Evolutionary conservation across 306 rosid genomes (phyloP).

Genomic region (Astragalus membranaceus): DNA sequence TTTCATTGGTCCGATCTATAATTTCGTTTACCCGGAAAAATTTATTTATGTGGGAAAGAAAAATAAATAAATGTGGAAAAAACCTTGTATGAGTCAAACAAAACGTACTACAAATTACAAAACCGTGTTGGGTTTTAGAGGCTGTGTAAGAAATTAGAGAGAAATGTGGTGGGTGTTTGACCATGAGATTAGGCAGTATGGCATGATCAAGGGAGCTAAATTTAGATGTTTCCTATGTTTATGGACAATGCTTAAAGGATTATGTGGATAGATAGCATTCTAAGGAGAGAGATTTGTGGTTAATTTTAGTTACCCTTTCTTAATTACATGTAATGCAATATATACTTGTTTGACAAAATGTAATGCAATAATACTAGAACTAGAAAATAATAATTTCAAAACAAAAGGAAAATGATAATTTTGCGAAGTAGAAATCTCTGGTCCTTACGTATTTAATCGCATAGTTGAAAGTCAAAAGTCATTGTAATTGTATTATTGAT

Average conservation of each 20-base stretch:
- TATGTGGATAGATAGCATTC: constrained; percentile 30
- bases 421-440: neutral
- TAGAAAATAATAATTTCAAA: neutral
- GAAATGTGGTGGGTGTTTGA: constrained; percentile 41
- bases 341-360: too few relatives aligned
- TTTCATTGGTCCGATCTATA: constrained; percentile 51
- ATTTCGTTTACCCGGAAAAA: constrained; percentile 35
- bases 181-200: constrained; percentile 35
- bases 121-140: constrained; percentile 47
- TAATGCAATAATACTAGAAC: neutral
- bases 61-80: neutral
- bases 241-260: constrained; percentile 24
- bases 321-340: neutral
- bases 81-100: constrained; percentile 29
- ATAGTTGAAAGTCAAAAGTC: too few relatives aligned
- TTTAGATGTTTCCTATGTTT: constrained; percentile 34
- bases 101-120: neutral
- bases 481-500: too few relatives aligned
- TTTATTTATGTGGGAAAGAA: neutral
- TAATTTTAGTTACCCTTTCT: constrained; percentile 18
- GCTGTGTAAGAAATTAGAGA: constrained; percentile 22
- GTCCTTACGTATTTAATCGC: too few relatives aligned
- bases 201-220: constrained; percentile 21
- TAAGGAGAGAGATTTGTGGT: neutral
- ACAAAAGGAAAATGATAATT: too few relatives aligned